Conservation (phyloP, 371 early-diverging fungal species). For the Enterospora canceri region DNA sequence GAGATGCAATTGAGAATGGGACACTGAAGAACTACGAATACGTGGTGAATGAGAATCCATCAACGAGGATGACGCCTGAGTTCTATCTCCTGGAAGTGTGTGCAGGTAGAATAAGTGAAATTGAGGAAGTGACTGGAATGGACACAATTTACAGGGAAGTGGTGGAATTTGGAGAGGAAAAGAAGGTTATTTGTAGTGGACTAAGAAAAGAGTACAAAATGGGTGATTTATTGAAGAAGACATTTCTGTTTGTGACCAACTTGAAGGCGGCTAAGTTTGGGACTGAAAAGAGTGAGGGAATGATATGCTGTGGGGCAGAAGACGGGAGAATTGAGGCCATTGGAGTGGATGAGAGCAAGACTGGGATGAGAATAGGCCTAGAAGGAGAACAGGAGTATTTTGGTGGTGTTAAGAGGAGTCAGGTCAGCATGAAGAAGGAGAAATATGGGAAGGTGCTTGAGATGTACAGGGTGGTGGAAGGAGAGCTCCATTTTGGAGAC, state of each 20-base stretch:
- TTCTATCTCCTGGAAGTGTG: slow-evolving; percentile 52
- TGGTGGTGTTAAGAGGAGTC: slow-evolving; percentile 2
- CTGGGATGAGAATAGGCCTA: slow-evolving; percentile 60
- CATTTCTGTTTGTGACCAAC: slow-evolving; percentile 54
- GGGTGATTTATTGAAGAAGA: slow-evolving; percentile 39
- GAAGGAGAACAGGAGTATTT: slow-evolving; percentile 12
- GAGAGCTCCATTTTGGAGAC: slow-evolving; percentile 14
- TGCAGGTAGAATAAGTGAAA: slow-evolving; percentile 49
- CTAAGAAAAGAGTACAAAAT: slow-evolving; percentile 41
- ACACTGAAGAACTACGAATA: slow-evolving; percentile 19
- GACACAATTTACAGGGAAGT: slow-evolving; percentile 54
- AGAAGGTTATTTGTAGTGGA: slow-evolving; percentile 53
- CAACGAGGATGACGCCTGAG: slow-evolving; percentile 16
- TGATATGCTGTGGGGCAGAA: slow-evolving; percentile 54
- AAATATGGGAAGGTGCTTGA: slow-evolving; percentile 20
- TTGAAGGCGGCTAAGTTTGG: slow-evolving; percentile 51
- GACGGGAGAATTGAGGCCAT: slow-evolving; percentile 51
- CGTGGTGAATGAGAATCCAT: neutral
- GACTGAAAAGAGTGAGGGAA: slow-evolving; percentile 50
- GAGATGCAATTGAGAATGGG: slow-evolving; percentile 4
- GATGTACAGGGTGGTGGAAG: slow-evolving; percentile 4
- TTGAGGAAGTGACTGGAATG: slow-evolving; percentile 49
- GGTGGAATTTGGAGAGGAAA: slow-evolving; percentile 34
- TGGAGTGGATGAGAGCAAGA: slow-evolving; percentile 51
- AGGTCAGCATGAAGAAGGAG: slow-evolving; percentile 30